Evolutionary conservation across 2,329 filamentous ascomycete species (phyloP), one percentile per base, ranked within the genome.

Genomic region (Ambrosiella xylebori): DNA sequence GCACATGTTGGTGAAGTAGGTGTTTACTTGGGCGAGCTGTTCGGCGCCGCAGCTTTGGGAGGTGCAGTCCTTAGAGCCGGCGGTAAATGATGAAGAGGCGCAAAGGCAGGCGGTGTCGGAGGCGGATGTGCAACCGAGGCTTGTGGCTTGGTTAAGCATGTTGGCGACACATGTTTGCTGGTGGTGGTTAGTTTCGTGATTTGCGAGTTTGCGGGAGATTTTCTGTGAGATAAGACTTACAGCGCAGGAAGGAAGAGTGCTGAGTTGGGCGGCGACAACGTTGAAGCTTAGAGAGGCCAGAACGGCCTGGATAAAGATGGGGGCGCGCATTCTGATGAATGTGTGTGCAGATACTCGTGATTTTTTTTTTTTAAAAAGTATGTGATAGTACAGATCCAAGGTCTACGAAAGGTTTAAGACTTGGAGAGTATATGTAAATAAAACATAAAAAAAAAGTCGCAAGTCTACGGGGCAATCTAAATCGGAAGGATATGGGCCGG

Each of bases 61-160:
- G 39, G 71, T 68, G 59, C 73, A 76, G 54, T 74, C 72, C 19
- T 65, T 64, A 52, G 75, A 66, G n/a, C 70, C 71, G 57, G 64
- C 64, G 36, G 64, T 52, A 57, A 71, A 72, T 17, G 64, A 64
- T 0, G 65, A 57, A 9, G 68, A 68, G 36, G 61, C 63, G 62
- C 74, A 76, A 13, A 76, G 66, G 61, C 74, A 76, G 13, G 65
- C 63, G 17, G 64, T 64, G 36, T 69, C 64, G 47, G 64, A 63
- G 39, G 66, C 66, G 17, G 58, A 60, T 38, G 53, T 49, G 38
- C 57, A 59, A 39, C 59, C 59, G 49, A 58, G 53, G 3, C 54
- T 50, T 27, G 57, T 55, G 37, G 55, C 57, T 49, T 57, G 60
- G 47, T 51, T 57, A 37, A 57, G 49, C 51, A 61, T 50, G 40